These are phyloP conservation scores for Podaxis pistillaris DNA, from an alignment of 768 basidiomycete species.

Conservation along the genomic window DNA sequence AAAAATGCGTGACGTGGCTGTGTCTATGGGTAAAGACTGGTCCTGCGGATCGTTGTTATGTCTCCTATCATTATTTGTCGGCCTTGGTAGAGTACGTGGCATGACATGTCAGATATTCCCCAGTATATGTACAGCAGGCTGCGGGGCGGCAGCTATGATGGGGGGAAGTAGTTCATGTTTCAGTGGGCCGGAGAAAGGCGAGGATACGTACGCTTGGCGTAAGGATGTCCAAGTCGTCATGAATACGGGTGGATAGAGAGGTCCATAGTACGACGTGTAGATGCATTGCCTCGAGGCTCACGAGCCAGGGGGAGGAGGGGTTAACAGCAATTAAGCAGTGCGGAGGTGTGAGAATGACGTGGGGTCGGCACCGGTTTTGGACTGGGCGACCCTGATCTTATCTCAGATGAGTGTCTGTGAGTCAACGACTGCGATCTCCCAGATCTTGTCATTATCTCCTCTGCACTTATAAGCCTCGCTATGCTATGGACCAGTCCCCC, in stretches of 20 bases:
- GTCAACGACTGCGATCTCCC: neutral
- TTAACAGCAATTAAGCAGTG: slow-evolving; percentile 1
- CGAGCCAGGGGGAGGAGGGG: neutral
- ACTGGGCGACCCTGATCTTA: neutral
- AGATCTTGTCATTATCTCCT: neutral
- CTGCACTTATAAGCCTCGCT: neutral
- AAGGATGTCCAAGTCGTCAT: neutral
- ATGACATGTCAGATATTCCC: no score
- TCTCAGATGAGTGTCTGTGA: slow-evolving; percentile 1
- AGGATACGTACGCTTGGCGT: no score
- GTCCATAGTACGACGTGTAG: neutral
- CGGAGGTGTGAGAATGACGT: neutral
- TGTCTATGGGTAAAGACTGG: no score
- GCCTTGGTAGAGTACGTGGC: no score
- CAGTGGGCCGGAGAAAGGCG: no score
- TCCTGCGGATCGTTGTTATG: no score
- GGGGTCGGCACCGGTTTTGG: neutral
- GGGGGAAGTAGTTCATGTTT: no score
- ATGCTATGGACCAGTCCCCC: neutral
- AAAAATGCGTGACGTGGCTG: no score
- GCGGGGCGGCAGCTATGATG: no score
- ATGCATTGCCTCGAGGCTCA: slow-evolving; percentile 12
- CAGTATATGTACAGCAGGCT: no score
- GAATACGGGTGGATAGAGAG: no score
- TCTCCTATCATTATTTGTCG: no score